Base-by-base conservation (phyloP, 345 rosid species). In the Salix dunnii region DNA sequence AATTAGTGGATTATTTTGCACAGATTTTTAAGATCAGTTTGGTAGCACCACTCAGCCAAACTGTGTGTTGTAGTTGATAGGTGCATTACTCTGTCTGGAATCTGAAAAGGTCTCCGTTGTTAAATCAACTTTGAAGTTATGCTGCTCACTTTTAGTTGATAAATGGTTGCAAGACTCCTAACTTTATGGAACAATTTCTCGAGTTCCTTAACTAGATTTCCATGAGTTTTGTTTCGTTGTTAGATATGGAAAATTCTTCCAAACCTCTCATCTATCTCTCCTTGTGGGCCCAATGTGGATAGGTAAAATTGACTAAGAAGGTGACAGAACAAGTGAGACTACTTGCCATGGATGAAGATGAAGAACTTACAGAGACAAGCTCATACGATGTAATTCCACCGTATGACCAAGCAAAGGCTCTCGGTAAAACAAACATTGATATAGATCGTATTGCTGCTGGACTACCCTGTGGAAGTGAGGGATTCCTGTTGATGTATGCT, bases 341-440 rank as follows among this genome's bases (percentile, higher is more conserved):
- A 70, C 97, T 94, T 71, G 98, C 98, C 51, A 89, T 87, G 89
- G 96, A 91, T 83, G 98, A 96, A 85, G 90, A 92, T 83, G 97
- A 91, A 77, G 84, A 87, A 83, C 92, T 87, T 77, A 81, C 91
- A 35, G 94, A 92, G 89, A 78, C 90, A 78, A 85, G 88, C 74
- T 82, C 88, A 8, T 90, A 87, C 65, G 89, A 89, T 84, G 85
- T 90, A 55, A 87, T 88, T 81, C 97, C 83, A 64, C 97, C 97
- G 42, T 96, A 96, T 86, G 99, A 96, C 82, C 97, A 96, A 91
- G 99, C 99, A 49, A 94, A 88, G 76, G 99, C 99, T 72, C 97
- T 96, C 84, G 99, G 99, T 73, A 96, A 94, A 88, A 90, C 92
- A 76, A 92, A 92, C 80, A 96, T 96, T 71, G 99, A 96, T 72